phyloP scores from a whole-genome alignment of 495 filamentous ascomycete genomes.

The Astrothelium subdiscretum region DNA sequence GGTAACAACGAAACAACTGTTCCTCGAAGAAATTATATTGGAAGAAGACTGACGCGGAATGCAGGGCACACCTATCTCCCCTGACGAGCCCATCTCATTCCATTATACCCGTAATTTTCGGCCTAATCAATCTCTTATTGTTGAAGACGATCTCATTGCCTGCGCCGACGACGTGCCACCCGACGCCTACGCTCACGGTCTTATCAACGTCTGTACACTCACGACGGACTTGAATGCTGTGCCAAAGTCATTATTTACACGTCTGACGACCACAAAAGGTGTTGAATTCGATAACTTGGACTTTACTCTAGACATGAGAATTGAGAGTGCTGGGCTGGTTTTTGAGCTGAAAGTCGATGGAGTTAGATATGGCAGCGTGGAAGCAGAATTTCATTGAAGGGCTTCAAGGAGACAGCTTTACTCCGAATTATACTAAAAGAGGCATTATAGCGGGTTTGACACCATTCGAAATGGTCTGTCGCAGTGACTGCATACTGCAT shows the following conservation, averaged over 20 bases:
- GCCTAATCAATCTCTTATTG: conserved; percentile 49
- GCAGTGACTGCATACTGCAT: not conserved
- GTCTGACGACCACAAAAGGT: conserved; percentile 57
- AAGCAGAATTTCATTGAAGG: conserved; percentile 52
- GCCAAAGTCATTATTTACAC: conserved; percentile 51
- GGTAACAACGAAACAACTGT: conserved; percentile 29
- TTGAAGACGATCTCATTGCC: conserved; percentile 63
- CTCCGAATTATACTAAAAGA: not conserved
- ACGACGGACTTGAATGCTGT: conserved; percentile 63
- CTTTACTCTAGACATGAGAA: conserved; percentile 64
- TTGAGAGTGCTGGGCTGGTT: conserved; percentile 56
- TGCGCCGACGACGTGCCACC: conserved; percentile 55
- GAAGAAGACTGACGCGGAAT: not conserved
- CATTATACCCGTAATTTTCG: conserved; percentile 72
- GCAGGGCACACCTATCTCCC: conserved; percentile 57
- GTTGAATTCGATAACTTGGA: conserved; percentile 66
- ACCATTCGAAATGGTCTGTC: not conserved
- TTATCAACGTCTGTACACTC: conserved; percentile 61
- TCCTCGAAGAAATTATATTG: conserved; percentile 1
- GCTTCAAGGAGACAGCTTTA: not conserved
- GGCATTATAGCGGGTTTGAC: not conserved
- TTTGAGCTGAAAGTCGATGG: conserved; percentile 67
- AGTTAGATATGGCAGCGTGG: conserved; percentile 58
- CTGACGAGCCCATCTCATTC: conserved; percentile 54
- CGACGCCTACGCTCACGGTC: conserved; percentile 26